These are phyloP conservation scores for Oryza glaberrima DNA, from an alignment of 176 grass and related monocot genomes.

Conservation along the genomic window DNA sequence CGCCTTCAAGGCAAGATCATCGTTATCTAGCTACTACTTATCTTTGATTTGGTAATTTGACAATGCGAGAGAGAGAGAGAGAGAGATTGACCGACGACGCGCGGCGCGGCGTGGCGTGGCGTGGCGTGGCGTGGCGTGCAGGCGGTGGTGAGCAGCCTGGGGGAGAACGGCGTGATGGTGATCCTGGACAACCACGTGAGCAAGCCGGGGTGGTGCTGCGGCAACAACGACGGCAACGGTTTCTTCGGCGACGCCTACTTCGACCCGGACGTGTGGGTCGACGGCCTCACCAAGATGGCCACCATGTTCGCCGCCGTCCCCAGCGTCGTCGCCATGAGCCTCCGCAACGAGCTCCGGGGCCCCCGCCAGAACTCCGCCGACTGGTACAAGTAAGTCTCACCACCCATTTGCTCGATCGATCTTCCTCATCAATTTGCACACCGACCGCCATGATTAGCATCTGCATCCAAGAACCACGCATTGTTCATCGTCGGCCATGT, in stretches of 20 bases:
- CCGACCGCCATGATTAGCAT: not conserved
- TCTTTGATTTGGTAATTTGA: no score
- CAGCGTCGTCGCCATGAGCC: constrained; percentile 89
- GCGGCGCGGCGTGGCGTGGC: no score
- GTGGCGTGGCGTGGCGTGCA: constrained; percentile 20
- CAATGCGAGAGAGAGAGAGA: constrained; percentile 15
- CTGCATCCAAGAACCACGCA: not conserved
- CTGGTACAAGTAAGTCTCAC: constrained; percentile 75
- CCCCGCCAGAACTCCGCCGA: constrained; percentile 63
- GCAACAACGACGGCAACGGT: constrained; percentile 64
- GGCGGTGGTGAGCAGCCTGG: constrained; percentile 71
- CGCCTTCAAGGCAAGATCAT: constrained; percentile 64
- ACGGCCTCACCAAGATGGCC: constrained; percentile 74
- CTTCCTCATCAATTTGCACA: not conserved
- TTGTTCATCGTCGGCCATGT: constrained; percentile 7
- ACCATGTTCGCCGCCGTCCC: constrained; percentile 50
- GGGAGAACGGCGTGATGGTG: constrained; percentile 75
- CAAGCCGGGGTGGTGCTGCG: constrained; percentile 88
- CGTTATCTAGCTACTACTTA: no score
- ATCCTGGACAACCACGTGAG: constrained; percentile 96
- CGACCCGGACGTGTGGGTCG: constrained; percentile 71
- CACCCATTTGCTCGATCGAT: not conserved
- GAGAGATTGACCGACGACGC: not conserved
- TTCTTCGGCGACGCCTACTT: constrained; percentile 90
- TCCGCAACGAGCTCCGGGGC: constrained; percentile 88